Evolutionary conservation across 495 filamentous ascomycete genomes (phyloP).

Genomic region (Sphaerosporella brunnea): DNA sequence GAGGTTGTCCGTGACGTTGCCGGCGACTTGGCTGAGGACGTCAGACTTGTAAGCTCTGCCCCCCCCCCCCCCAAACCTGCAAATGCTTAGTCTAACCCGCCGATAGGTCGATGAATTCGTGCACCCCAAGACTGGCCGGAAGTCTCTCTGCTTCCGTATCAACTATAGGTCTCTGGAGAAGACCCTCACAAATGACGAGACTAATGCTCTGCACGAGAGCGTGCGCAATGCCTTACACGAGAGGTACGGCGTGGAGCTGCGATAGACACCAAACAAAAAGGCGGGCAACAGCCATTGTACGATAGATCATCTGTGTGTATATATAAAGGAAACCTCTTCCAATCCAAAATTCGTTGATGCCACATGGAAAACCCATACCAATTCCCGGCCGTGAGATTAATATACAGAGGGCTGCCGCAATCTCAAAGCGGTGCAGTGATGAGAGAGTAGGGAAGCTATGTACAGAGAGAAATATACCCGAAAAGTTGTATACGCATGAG

Average conservation of each 20-base stretch:
- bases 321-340: no score
- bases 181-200: constrained; percentile 66
- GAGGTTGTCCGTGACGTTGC: constrained; percentile 67
- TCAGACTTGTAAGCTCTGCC: constrained; percentile 34
- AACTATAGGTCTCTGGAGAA: constrained; percentile 80
- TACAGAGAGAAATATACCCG: background rate
- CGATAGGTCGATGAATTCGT: constrained; percentile 54
- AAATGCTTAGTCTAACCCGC: background rate
- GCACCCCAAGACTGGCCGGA: constrained; percentile 68
- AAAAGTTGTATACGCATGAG: background rate
- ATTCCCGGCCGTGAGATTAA: no score
- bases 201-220: constrained; percentile 53
- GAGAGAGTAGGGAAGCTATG: background rate
- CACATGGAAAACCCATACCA: no score
- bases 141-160: constrained; percentile 79
- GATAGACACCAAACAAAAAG: constrained; percentile 38
- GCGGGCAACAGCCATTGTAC: no score
- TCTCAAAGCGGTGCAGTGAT: no score
- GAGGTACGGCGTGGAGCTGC: constrained; percentile 62
- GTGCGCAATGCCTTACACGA: constrained; percentile 44
- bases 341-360: no score
- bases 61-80: background rate
- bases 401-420: no score
- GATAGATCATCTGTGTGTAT: no score
- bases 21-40: constrained; percentile 74